Evolutionary conservation across 805 yeast genomes (phyloP).

Genomic region (Schwanniomyces yamadae): DNA sequence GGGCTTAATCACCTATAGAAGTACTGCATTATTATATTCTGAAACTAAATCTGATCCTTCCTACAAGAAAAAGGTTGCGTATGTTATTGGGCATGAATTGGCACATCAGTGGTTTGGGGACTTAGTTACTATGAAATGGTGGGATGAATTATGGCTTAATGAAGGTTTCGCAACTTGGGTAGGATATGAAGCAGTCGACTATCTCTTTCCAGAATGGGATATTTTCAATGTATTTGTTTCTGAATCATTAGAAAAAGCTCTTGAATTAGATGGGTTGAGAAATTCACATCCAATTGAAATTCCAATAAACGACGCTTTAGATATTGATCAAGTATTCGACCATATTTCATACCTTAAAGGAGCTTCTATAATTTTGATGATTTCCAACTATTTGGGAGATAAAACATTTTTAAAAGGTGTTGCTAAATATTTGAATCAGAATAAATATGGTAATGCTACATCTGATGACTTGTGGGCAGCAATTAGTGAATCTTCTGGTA

Average conservation of each 20-base stretch:
- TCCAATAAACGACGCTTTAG: conserved; percentile 73
- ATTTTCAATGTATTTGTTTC: conserved; percentile 59
- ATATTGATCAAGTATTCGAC: conserved; percentile 80
- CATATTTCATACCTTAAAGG: conserved; percentile 81
- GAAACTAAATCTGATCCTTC: conserved; percentile 45
- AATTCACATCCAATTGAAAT: conserved; percentile 83
- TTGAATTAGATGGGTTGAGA: conserved; percentile 54
- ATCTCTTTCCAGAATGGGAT: conserved; percentile 79
- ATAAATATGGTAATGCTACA: conserved; percentile 68
- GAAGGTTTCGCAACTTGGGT: conserved; percentile 92
- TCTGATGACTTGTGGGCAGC: conserved; percentile 74
- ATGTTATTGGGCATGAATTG: conserved; percentile 81
- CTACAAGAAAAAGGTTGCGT: conserved; percentile 70
- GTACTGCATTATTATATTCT: conserved; percentile 49
- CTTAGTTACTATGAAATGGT: conserved; percentile 88
- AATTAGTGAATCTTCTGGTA: conserved; percentile 59
- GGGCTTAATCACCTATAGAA: conserved; percentile 73
- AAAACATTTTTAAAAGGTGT: conserved; percentile 73
- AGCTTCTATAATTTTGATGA: conserved; percentile 74
- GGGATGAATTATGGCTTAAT: conserved; percentile 89
- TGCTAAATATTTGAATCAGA: conserved; percentile 59
- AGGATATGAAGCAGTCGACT: conserved; percentile 67
- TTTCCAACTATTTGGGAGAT: conserved; percentile 66
- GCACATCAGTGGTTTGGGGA: conserved; percentile 95
- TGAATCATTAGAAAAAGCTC: conserved; percentile 50